Evolutionary conservation across 176 grass and related monocot species (phyloP), one percentile per base, ranked within the genome.

Genomic region (Leersia perrieri): DNA sequence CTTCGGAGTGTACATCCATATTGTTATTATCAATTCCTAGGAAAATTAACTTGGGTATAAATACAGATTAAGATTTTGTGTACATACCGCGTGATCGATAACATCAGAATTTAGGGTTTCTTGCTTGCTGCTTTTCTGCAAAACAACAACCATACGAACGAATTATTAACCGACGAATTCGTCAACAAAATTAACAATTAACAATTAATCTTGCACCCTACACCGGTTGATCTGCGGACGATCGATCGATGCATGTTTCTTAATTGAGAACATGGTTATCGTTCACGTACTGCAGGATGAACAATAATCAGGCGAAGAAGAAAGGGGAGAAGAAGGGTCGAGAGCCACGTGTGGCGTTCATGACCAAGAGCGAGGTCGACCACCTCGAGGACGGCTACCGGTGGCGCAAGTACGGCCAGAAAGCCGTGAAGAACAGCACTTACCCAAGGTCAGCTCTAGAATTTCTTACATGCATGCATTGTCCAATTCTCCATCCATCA

Each of bases 391-490:
- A 97, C 61, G 95, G 95, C 79, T 97, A 91, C 64, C 85, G 92
- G 68, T 97, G 95, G 95, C 89, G 95, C 75, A 97, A 97, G 73
- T 97, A 97, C n/a, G 95, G 95, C 29, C 95, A 97, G 90, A 97
- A 97, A 45, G 90, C 92, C 14, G 95, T 97, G 61, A 97, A 97
- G 84, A 94, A 97, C 79, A 94, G 92, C 70, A 84, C 95, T 1
- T 93, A 82, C 23, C 95, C 95, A 25, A 98, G 95, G 95, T 97
- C 63, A 68, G 29, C 53, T 55, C n/a, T n/a, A n/a, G n/a, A n/a
- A n/a, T n/a, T n/a, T n/a, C n/a, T n/a, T n/a, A n/a, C n/a, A n/a
- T n/a, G n/a, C n/a, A n/a, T n/a, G n/a, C n/a, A n/a, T n/a, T n/a
- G n/a, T n/a, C n/a, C n/a, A n/a, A n/a, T n/a, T n/a, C n/a, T n/a